These are phyloP conservation scores for Spongispora temasekensis DNA, from an alignment of 1,284 basidiomycete genomes.

Conservation along the genomic window DNA sequence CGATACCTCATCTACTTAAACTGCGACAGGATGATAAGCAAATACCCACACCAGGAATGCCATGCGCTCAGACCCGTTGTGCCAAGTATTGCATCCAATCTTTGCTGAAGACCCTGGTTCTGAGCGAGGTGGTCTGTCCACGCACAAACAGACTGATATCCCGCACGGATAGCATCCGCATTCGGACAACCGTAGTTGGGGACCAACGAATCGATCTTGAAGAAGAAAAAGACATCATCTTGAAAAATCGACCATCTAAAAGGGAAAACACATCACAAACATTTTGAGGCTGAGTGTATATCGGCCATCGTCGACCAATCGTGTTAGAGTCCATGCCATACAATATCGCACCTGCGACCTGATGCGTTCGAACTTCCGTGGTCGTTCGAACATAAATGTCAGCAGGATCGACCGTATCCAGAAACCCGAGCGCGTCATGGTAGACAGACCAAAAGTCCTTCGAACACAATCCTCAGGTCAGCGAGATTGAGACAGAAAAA, in stretches of 20 bases:
- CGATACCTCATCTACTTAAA: no score
- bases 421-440: conserved; percentile 42
- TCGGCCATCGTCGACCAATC: conserved; percentile 40
- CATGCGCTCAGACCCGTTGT: conserved; percentile 46
- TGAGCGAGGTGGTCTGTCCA: conserved; percentile 53
- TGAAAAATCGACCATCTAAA: background rate
- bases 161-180: conserved; percentile 45
- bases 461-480: background rate
- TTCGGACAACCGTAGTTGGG: conserved; percentile 51
- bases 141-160: conserved; percentile 46
- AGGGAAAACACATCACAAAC: conserved; percentile 27
- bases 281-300: conserved; percentile 43
- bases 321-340: conserved; percentile 50
- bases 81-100: conserved; percentile 47
- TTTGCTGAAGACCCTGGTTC: conserved; percentile 42
- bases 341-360: conserved; percentile 52
- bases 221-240: background rate
- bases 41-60: conserved; percentile 46
- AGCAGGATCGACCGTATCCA: conserved; percentile 40
- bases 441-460: conserved; percentile 58
- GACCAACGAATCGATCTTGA: conserved; percentile 51
- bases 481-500: background rate
- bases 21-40: no score
- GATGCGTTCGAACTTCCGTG: conserved; percentile 49
- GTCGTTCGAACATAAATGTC: conserved; percentile 49